phyloP scores from a whole-genome alignment of 257 asterid genomes.

The Primulina tabacum region DNA sequence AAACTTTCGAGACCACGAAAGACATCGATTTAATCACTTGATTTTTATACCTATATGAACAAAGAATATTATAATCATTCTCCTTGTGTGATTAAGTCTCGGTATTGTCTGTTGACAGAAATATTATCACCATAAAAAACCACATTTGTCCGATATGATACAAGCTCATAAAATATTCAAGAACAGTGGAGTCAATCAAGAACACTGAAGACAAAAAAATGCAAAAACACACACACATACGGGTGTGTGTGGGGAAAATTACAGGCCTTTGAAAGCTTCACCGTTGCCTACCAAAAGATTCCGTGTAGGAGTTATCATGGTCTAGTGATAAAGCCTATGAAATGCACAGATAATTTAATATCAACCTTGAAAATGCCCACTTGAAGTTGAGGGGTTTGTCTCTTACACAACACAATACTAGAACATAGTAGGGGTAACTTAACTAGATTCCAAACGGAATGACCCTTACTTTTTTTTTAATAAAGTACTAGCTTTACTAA shows the following conservation, averaged over 20 bases:
- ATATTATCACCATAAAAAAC: constrained; percentile 13
- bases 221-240: neutral
- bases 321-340: constrained; percentile 9
- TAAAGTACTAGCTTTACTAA: too few species aligned
- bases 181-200: constrained; percentile 5
- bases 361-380: constrained; percentile 23
- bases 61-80: constrained; percentile 17
- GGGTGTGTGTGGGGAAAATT: neutral
- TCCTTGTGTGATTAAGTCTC: neutral
- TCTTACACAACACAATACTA: neutral
- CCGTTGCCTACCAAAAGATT: constrained; percentile 26
- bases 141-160: neutral
- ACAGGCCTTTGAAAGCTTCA: constrained; percentile 28
- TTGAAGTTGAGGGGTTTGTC: constrained; percentile 26
- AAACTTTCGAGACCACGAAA: constrained; percentile 47
- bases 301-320: constrained; percentile 12
- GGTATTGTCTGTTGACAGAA: constrained; percentile 20
- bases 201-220: constrained; percentile 20
- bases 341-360: constrained; percentile 19
- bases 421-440: neutral
- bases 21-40: constrained; percentile 45
- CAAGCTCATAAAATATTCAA: neutral
- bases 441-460: neutral
- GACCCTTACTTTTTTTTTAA: neutral
- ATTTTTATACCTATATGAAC: neutral